These are phyloP conservation scores for Amaranthus palmeri DNA, from an alignment of 148 eudicot species.

Conservation along the genomic window DNA sequence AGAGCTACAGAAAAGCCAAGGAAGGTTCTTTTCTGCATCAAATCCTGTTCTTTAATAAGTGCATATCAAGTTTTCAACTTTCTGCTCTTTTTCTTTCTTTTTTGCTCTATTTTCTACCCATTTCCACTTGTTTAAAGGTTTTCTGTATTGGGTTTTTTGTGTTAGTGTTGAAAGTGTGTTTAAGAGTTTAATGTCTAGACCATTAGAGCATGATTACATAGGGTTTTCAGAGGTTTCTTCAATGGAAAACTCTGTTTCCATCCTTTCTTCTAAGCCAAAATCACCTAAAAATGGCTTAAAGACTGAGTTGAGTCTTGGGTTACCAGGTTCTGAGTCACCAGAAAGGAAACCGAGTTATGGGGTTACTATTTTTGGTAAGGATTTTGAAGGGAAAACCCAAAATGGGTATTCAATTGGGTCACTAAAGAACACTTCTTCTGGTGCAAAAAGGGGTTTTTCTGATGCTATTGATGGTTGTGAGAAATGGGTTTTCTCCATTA, in stretches of 20 bases:
- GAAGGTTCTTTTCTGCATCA: conserved; percentile 38
- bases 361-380: conserved; percentile 37
- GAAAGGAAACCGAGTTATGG: conserved; percentile 25
- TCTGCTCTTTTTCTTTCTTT: conserved; percentile 8
- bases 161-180: background rate
- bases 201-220: conserved; percentile 64
- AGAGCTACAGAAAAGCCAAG: conserved; percentile 34
- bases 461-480: conserved; percentile 29
- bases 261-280: conserved; percentile 10
- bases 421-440: conserved; percentile 14
- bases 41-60: conserved; percentile 26
- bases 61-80: background rate
- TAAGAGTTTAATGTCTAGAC: conserved; percentile 41
- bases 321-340: conserved; percentile 32
- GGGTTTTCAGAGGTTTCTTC: conserved; percentile 48
- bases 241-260: conserved; percentile 36
- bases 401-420: conserved; percentile 21
- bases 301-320: conserved; percentile 36
- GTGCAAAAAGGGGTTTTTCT: conserved; percentile 34
- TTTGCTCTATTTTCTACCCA: background rate
- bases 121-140: conserved; percentile 6
- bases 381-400: conserved; percentile 28
- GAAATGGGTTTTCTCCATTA: conserved; percentile 29
- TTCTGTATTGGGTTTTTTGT: conserved; percentile 1
- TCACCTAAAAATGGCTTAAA: conserved; percentile 17